A percentile compares a stretch with the other conserved stretches of the same genome.
These are phyloP conservation scores for Niveomyces coronatus DNA, from an alignment of 2,329 filamentous ascomycete genomes.

Conservation along the genomic window DNA sequence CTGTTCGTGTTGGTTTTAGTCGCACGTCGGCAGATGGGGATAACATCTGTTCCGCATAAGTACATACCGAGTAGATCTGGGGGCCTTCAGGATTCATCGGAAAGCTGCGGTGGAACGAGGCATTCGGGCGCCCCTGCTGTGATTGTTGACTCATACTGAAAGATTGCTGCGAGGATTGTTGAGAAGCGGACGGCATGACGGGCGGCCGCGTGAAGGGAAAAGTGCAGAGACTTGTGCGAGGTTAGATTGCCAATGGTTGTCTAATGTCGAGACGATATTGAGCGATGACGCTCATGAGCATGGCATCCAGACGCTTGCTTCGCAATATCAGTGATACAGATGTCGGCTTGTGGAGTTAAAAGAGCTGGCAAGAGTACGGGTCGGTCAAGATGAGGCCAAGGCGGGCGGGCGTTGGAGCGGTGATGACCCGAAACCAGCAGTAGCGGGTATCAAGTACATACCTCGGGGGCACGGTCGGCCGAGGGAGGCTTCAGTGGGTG, in stretches of 20 bases:
- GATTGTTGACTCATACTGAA: constrained; percentile 48
- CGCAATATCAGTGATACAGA: neutral
- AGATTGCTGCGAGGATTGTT: constrained; percentile 46
- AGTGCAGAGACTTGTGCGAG: neutral
- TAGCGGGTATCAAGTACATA: constrained; percentile 1
- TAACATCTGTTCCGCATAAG: neutral
- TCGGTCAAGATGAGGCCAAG: constrained; percentile 6
- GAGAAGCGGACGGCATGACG: constrained; percentile 32
- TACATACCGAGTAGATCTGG: constrained; percentile 52
- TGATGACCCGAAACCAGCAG: neutral
- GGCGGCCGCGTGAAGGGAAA: neutral
- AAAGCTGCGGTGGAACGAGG: constrained; percentile 27
- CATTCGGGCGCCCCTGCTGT: constrained; percentile 26
- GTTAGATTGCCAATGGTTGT: neutral
- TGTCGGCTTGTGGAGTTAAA: neutral
- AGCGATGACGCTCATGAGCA: neutral
- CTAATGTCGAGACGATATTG: too few relatives aligned
- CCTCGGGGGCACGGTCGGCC: too few relatives aligned
- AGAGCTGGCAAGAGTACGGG: neutral
- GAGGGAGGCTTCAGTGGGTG: constrained; percentile 2
- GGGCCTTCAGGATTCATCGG: constrained; percentile 31
- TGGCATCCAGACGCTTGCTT: neutral
- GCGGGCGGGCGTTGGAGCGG: neutral
- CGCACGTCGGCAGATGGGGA: constrained; percentile 1
- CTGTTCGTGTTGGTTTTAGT: constrained; percentile 21